Conservation (phyloP, 78 protist genomes). For the Dictyostelium discoideum region dicty_2.7 NC_007091.3:95501-96000, state of each 20-base stretch:
- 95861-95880: not conserved
- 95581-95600: not conserved
- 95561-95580: not conserved
- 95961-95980: no score
- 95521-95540: not conserved
- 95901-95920: no score
- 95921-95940: no score
- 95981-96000: no score
- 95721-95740: not conserved
- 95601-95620: not conserved
- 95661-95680: not conserved
- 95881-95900: no score
- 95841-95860: slow-evolving; percentile 1
- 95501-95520: not conserved
- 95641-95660: not conserved
- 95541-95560: not conserved
- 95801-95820: not conserved
- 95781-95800: not conserved
- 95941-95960: no score
- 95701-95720: not conserved
- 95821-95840: slow-evolving; percentile 11
- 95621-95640: not conserved
- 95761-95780: not conserved
- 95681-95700: not conserved
- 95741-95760: not conserved